A percentile compares a stretch with the other conserved stretches of the same genome.
Evolutionary conservation across 2,329 filamentous ascomycete genomes (phyloP).

Genomic region (Fusarium virguliforme): DNA sequence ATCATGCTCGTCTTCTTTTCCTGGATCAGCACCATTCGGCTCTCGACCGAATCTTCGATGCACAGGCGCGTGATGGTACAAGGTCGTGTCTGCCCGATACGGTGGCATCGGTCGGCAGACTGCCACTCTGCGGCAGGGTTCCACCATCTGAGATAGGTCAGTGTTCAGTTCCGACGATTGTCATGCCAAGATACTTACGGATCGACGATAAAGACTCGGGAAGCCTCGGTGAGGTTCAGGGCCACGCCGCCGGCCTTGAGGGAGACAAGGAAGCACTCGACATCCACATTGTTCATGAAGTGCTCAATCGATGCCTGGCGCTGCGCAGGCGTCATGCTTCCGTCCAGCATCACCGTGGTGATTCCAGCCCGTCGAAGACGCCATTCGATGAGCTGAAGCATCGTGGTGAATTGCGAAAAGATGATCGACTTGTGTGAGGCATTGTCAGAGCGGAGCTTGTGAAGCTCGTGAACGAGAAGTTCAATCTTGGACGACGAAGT

Average conservation of each 20-base stretch:
- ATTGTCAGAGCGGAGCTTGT: constrained; percentile 92
- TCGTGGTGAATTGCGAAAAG: constrained; percentile 97
- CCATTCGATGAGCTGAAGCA: constrained; percentile 98
- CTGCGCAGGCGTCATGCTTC: constrained; percentile 95
- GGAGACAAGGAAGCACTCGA: constrained; percentile 96
- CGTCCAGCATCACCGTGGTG: constrained; percentile 98
- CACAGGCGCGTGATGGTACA: constrained; percentile 95
- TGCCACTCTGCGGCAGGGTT: constrained; percentile 99
- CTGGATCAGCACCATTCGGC: constrained; percentile 93
- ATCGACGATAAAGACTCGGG: constrained; percentile 94
- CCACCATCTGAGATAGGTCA: constrained; percentile 82
- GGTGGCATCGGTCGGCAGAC: constrained; percentile 92
- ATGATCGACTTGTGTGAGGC: constrained; percentile 97
- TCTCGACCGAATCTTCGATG: constrained; percentile 98
- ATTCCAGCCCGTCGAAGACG: constrained; percentile 96
- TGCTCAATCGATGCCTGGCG: constrained; percentile 94
- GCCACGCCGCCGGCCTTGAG: constrained; percentile 97
- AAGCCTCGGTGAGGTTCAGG: constrained; percentile 94
- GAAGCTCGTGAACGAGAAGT: constrained; percentile 93
- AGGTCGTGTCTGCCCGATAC: constrained; percentile 93
- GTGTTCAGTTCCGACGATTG: constrained; percentile 17
- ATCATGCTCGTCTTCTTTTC: constrained; percentile 99
- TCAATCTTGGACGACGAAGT: constrained; percentile 99
- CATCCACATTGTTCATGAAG: constrained; percentile 95
- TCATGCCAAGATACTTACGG: constrained; percentile 74